A percentile compares a stretch with the other conserved stretches of the same genome.
These are phyloP conservation scores for Trebouxia sp. DNA, from an alignment of 139 green algal genomes.

Conservation along the genomic window DNA sequence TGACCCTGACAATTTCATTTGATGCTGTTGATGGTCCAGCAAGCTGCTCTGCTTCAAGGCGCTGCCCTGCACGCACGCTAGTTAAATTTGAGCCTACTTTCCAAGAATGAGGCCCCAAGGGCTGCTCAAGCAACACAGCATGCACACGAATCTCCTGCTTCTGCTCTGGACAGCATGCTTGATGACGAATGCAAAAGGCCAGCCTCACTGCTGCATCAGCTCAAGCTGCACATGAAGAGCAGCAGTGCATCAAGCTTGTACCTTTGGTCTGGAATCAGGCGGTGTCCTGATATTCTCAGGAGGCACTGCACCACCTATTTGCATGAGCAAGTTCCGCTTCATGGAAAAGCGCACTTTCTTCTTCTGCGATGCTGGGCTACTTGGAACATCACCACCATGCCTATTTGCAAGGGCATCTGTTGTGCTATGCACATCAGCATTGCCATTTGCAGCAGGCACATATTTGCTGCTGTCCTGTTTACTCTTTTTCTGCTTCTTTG, in stretches of 20 bases:
- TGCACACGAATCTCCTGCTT: too few relatives aligned
- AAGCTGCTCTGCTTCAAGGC: conserved; percentile 45
- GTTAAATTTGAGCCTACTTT: neutral
- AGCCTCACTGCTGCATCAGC: too few relatives aligned
- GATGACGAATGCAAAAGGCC: too few relatives aligned
- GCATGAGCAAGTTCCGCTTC: conserved; percentile 76
- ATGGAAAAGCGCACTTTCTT: conserved; percentile 59
- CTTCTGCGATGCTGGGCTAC: neutral
- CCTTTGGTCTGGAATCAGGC: conserved; percentile 66
- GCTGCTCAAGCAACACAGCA: too few relatives aligned
- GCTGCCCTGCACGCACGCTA: conserved; percentile 6
- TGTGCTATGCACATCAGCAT: too few relatives aligned
- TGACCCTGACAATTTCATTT: neutral
- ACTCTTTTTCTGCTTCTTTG: conserved; percentile 13
- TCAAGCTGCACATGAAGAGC: too few relatives aligned
- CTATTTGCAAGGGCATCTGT: too few relatives aligned
- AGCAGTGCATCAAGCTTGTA: too few relatives aligned
- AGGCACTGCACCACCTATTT: conserved; percentile 62
- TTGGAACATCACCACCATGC: neutral
- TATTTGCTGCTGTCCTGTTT: too few relatives aligned
- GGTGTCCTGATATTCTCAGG: conserved; percentile 75
- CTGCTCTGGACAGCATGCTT: too few relatives aligned
- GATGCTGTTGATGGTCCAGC: neutral
- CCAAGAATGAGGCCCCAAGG: too few relatives aligned
- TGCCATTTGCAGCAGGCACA: neutral